Conservation (phyloP, 306 rosid species). For the Luffa acutangula region DNA sequence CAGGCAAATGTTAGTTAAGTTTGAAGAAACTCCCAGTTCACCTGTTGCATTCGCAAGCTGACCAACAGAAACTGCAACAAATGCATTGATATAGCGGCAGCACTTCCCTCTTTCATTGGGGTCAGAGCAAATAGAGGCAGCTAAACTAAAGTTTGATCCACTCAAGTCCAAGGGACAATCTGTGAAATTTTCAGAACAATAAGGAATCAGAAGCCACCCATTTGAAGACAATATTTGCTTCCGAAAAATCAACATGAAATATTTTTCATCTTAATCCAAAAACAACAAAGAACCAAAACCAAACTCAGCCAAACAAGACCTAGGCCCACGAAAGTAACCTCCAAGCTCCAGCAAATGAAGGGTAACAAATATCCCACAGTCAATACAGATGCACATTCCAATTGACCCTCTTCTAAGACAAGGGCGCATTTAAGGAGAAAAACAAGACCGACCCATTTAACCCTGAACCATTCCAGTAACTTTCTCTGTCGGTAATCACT, state of each 20-base stretch:
- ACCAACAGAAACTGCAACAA: slow-evolving; percentile 69
- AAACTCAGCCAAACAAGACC: not conserved
- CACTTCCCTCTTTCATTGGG: slow-evolving; percentile 66
- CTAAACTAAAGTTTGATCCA: slow-evolving; percentile 66
- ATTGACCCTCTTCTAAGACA: not conserved
- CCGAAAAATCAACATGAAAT: not conserved
- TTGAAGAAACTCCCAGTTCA: slow-evolving; percentile 62
- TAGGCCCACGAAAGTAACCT: not conserved
- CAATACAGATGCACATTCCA: not conserved
- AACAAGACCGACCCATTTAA: not conserved
- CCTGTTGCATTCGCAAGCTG: slow-evolving; percentile 71
- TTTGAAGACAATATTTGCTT: not conserved
- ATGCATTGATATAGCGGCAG: slow-evolving; percentile 90
- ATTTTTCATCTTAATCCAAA: not conserved
- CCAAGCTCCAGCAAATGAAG: not conserved
- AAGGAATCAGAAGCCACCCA: slow-evolving; percentile 12
- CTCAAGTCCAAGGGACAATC: slow-evolving; percentile 85
- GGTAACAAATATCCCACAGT: not conserved
- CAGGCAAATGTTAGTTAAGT: slow-evolving; percentile 54
- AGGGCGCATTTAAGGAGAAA: not conserved
- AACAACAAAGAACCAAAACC: not conserved
- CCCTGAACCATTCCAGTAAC: not conserved
- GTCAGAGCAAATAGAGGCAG: slow-evolving; percentile 63
- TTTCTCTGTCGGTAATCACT: not conserved
- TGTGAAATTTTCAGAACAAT: slow-evolving; percentile 27